Base-by-base conservation (phyloP, 164 flowering plant species). In the Liriodendron chinense region DNA sequence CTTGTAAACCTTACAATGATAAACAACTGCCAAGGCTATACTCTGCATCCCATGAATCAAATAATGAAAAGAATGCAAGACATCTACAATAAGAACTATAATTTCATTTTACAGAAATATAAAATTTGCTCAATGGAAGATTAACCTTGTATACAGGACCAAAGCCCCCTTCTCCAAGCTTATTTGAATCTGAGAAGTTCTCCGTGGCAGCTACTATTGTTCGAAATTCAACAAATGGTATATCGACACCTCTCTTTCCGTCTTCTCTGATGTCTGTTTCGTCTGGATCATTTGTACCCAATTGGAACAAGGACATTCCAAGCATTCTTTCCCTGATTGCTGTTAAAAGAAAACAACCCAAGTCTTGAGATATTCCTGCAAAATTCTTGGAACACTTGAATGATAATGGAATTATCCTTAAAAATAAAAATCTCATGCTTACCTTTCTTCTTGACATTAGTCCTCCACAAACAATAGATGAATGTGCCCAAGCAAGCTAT, bases 131-230 rank as follows among this genome's bases (percentile, higher is more conserved):
- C 22, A 71, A 53, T 4, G 26, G 4, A 23, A 53, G 3, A 63
- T 61, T 0, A 3, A 74, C 76, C 76, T 74, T 74, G 70, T 74
- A 74, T 1, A 74, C 76, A 74, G 70, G 70, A 18, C 76, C 76
- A 74, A 65, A 74, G 24, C 76, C 76, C 9, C 76, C 76, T 26
- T 65, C 43, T 49, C 76, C 76, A 66, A 74, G 76, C 21, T 67
- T 66, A 74, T 74, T 74, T 49, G 64, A 49, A 1, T 49, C 76
- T 0, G 70, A 47, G 50, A 74, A 74, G 63, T 74, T 74, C 14
- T 20, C 59, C 1, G 76, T 74, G 9, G 76, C 76, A 49, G 70
- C 63, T 74, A 25, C 76, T 7, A 74, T 48, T 21, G 34, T 48
- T 18, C 25, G 43, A 66, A 74, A 66, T 49, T 12, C 24, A 24